Conservation (phyloP, 225 moss, liverwort and hornwort genomes). For the Asterella californica region DNA sequence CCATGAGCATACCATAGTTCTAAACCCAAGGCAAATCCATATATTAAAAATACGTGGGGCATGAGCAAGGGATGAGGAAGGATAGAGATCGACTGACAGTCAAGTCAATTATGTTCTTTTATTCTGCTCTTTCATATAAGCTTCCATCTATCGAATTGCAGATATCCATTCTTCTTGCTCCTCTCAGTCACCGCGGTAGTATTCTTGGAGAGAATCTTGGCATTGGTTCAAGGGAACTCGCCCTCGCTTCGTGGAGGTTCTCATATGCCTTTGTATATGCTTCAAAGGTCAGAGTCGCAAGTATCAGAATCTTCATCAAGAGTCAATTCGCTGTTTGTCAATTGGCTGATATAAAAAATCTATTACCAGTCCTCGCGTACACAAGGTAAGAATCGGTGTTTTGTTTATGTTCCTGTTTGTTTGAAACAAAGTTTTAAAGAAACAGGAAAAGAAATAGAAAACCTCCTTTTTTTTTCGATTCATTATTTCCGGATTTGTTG, state of each 20-base stretch:
- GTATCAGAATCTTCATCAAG: not conserved
- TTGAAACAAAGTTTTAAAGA: no score
- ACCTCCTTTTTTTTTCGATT: no score
- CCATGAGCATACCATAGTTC: no score
- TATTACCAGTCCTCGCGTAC: not conserved
- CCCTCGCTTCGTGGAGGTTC: not conserved
- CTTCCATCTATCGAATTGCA: not conserved
- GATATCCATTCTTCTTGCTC: not conserved
- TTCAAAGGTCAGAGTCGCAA: constrained; percentile 5
- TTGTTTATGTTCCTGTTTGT: not conserved
- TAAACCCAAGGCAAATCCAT: no score
- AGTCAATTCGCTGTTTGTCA: not conserved
- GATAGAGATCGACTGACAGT: no score
- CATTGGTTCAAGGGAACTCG: not conserved
- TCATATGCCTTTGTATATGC: constrained; percentile 8
- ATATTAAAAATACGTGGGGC: no score
- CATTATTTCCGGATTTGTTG: no score
- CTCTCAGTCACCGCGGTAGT: not conserved
- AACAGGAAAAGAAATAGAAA: no score
- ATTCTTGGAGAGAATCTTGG: not conserved
- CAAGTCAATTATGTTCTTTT: not conserved
- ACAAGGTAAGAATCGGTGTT: not conserved
- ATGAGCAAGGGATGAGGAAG: no score
- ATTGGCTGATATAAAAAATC: not conserved
- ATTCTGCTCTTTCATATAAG: not conserved